Base-by-base conservation (phyloP, 495 filamentous ascomycete genomes). In the Barbatosphaeria neglecta region DNA sequence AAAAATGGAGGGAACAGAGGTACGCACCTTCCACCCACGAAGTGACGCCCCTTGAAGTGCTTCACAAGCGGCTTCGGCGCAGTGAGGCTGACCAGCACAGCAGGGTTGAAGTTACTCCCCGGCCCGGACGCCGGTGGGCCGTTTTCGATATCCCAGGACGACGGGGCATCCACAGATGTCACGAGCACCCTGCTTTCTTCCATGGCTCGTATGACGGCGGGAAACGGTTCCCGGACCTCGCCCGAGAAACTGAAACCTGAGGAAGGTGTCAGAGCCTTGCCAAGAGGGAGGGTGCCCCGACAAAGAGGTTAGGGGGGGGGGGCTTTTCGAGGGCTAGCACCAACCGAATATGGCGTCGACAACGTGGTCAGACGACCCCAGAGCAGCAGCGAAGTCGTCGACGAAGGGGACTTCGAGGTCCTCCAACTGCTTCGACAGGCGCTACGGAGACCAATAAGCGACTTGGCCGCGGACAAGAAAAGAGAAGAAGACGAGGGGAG, bases 51-150 rank as follows among this genome's bases (percentile, higher is more conserved):
- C 54, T 66, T 72, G 59, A 92, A 97, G 55, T 75, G 78, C 64
- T 81, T 84, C 20, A 88, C 84, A 43, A 94, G 69, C n/a, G 89
- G 90, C 67, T 98, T 98, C 27, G 92, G 89, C 37, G 92, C 93
- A 42, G 93, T 95, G 61, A 98, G 67, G 56, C 86, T 94, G 51
- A 98, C 78, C 50, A 98, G 62, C 40, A 80, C 78, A 37, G 70
- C 64, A 20, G 92, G 92, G 60, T 83, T 75, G 56, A 93, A 96
- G 18, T 73, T 82, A 50, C 80, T 78, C 6, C 87, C 92, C 0
- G 87, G 79, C 0, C 90, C 92, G 2, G 76, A 72, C 45, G 71
- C 65, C 18, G 90, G 89, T 17, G 90, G 90, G 0, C 92, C 92
- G 2, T 64, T 67, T 54, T 95, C 83, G 31, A 98, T 89, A 67